Evolutionary conservation across 2,329 filamentous ascomycete genomes (phyloP).

Genomic region (Cryphonectria japonica): DNA sequence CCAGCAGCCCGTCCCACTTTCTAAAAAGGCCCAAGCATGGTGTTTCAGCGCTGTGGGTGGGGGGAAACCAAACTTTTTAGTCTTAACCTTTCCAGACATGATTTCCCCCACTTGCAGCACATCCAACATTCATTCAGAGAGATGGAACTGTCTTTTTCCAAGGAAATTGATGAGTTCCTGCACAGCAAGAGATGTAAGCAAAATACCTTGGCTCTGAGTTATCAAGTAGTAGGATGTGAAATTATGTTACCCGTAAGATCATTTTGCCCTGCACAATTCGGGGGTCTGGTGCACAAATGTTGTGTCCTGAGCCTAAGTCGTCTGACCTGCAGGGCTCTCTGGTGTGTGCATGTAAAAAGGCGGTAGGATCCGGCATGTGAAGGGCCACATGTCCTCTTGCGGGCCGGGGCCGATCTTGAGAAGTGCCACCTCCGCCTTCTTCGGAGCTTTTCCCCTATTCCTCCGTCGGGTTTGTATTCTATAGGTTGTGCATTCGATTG

Average conservation of each 20-base stretch:
- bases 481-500: too few relatives aligned
- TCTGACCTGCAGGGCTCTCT: background rate
- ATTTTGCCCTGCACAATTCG: background rate
- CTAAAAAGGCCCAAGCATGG: background rate
- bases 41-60: background rate
- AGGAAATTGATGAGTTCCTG: background rate
- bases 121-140: background rate
- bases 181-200: background rate
- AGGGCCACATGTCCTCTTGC: constrained; percentile 12
- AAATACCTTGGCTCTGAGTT: background rate
- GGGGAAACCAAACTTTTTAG: background rate
- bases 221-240: too few relatives aligned
- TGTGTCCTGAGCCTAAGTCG: background rate
- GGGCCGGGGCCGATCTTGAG: background rate
- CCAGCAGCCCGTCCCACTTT: background rate
- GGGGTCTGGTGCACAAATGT: background rate
- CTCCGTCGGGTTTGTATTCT: background rate
- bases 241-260: background rate
- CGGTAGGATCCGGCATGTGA: background rate
- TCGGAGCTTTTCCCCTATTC: background rate
- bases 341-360: background rate
- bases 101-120: background rate
- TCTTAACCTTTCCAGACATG: background rate
- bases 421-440: background rate
- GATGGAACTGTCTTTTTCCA: background rate